Percentiles rank a stretch among this genome's conserved stretches.
phyloP scores from a whole-genome alignment of 257 asterid species.

The Solanum boliviense region DNA sequence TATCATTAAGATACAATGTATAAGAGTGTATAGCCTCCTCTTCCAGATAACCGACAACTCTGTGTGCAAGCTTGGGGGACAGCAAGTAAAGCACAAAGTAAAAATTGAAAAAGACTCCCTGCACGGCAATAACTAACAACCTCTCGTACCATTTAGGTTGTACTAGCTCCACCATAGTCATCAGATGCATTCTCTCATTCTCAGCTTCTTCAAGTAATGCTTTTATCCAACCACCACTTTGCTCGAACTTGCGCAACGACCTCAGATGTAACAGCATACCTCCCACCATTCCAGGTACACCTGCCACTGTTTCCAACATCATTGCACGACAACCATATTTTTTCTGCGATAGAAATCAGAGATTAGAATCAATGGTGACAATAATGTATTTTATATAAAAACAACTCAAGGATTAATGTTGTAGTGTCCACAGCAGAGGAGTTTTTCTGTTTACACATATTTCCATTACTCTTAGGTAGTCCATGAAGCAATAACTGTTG shows the following conservation, averaged over 20 bases:
- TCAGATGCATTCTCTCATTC: conserved; percentile 93
- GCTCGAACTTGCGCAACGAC: conserved; percentile 77
- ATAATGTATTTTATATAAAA: background rate
- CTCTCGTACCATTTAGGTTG: conserved; percentile 90
- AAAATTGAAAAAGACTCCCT: conserved; percentile 83
- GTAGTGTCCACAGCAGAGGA: no score
- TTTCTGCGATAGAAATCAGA: conserved; percentile 35
- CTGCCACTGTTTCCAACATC: conserved; percentile 99
- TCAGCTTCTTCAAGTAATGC: conserved; percentile 95
- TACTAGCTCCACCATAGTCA: conserved; percentile 95
- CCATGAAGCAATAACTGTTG: background rate
- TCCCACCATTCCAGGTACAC: conserved; percentile 96
- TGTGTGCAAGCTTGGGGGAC: conserved; percentile 82
- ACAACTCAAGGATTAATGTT: background rate
- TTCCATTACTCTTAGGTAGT: background rate
- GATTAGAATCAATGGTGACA: background rate
- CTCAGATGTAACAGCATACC: conserved; percentile 79
- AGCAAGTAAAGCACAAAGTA: conserved; percentile 58
- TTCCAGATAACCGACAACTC: conserved; percentile 89
- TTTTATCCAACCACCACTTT: conserved; percentile 95
- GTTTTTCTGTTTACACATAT: background rate
- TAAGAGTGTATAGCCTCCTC: conserved; percentile 94
- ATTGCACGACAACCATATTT: conserved; percentile 88
- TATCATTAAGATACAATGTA: conserved; percentile 66
- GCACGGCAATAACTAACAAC: conserved; percentile 64